Evolutionary conservation across 2,329 filamentous ascomycete genomes (phyloP).

Genomic region (Verticillium nubilum): DNA sequence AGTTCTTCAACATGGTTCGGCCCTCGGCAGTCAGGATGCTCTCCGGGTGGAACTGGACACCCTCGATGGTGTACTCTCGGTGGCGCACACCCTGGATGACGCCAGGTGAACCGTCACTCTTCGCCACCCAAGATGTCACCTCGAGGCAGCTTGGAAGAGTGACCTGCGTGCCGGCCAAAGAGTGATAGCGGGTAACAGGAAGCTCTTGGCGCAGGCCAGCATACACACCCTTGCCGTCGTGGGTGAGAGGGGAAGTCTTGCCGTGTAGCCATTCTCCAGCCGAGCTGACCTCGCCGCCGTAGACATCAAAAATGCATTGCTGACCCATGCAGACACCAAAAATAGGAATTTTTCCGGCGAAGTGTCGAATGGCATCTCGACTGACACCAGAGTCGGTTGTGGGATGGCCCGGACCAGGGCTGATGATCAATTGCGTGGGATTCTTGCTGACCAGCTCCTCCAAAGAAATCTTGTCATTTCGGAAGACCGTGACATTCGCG

Average conservation of each 20-base stretch:
- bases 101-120: conserved; percentile 69
- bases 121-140: conserved; percentile 82
- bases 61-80: conserved; percentile 86
- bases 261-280: conserved; percentile 96
- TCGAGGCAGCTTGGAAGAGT: conserved; percentile 83
- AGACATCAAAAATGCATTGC: conserved; percentile 95
- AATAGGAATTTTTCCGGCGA: conserved; percentile 89
- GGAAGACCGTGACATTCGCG: conserved; percentile 79
- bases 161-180: conserved; percentile 83
- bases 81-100: conserved; percentile 97
- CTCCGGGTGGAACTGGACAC: conserved; percentile 96
- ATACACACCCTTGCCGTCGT: conserved; percentile 92
- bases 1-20: conserved; percentile 86
- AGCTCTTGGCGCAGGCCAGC: conserved; percentile 72
- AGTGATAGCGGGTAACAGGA: conserved; percentile 92
- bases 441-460: conserved; percentile 77
- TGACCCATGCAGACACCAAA: conserved; percentile 99
- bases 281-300: conserved; percentile 84
- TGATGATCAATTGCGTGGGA: conserved; percentile 91
- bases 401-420: conserved; percentile 91
- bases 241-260: conserved; percentile 86
- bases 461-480: conserved; percentile 87
- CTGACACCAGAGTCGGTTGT: conserved; percentile 88
- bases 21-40: conserved; percentile 92
- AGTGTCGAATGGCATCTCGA: conserved; percentile 84